phyloP scores from a whole-genome alignment of 1,284 basidiomycete species.

The Rhodofomes roseus region DNA sequence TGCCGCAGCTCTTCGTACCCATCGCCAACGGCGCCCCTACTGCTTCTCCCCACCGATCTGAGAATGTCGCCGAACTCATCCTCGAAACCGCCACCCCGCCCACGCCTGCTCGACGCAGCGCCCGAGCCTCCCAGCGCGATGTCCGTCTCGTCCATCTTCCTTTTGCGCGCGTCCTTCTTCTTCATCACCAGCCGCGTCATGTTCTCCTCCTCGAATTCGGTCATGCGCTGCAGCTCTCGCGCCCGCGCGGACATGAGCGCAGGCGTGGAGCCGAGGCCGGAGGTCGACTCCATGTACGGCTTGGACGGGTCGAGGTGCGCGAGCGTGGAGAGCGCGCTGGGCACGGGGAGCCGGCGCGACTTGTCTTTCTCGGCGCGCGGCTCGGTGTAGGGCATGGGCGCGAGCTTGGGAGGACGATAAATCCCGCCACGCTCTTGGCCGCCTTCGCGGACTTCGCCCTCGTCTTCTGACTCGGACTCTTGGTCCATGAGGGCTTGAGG shows the following conservation, averaged over 20 bases:
- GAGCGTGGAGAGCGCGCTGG: constrained; percentile 70
- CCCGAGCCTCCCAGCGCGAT: constrained; percentile 80
- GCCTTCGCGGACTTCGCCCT: constrained; percentile 29
- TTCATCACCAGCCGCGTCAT: constrained; percentile 91
- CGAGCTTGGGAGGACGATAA: constrained; percentile 90
- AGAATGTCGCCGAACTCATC: constrained; percentile 85
- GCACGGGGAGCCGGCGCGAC: constrained; percentile 47
- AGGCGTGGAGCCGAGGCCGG: constrained; percentile 70
- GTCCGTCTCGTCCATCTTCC: constrained; percentile 87
- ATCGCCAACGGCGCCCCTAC: constrained; percentile 46
- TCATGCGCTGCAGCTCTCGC: constrained; percentile 77
- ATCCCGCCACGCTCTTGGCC: constrained; percentile 48
- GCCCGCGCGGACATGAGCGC: constrained; percentile 64
- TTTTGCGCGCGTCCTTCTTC: constrained; percentile 81
- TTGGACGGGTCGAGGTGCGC: constrained; percentile 61
- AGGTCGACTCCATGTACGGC: constrained; percentile 70
- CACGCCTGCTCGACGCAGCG: constrained; percentile 46
- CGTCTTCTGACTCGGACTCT: constrained; percentile 32
- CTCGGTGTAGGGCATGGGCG: constrained; percentile 88
- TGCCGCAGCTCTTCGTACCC: constrained; percentile 75
- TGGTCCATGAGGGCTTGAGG: constrained; percentile 59
- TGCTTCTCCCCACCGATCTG: constrained; percentile 46
- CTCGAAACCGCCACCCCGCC: constrained; percentile 68
- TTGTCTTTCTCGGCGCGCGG: constrained; percentile 46
- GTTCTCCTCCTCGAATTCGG: constrained; percentile 94